A percentile compares a stretch with the other conserved stretches of the same genome.
Conservation (phyloP, 371 early-diverging fungal species). For the Lichtheimia ramosa region DNA sequence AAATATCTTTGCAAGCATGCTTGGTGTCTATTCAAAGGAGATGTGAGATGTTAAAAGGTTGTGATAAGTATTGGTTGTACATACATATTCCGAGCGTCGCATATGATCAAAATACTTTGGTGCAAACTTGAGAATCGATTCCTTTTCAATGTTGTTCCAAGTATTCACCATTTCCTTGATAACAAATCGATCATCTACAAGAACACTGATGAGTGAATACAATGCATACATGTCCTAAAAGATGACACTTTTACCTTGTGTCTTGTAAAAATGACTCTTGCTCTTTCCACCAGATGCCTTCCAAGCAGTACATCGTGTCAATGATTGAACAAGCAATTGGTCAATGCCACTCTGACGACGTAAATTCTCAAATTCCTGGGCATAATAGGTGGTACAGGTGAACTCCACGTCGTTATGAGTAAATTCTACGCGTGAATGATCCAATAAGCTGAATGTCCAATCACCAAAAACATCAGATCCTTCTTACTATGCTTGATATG, state of each 20-base stretch:
- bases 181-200: conserved; percentile 79
- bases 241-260: conserved; percentile 45
- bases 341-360: conserved; percentile 80
- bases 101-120: conserved; percentile 91
- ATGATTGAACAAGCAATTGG: conserved; percentile 72
- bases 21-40: conserved; percentile 58
- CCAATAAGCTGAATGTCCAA: too few relatives aligned
- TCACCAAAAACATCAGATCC: too few relatives aligned
- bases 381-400: conserved; percentile 83
- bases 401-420: conserved; percentile 71
- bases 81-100: conserved; percentile 29
- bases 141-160: conserved; percentile 79
- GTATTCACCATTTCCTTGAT: conserved; percentile 84
- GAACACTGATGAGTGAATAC: neutral
- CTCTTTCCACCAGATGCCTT: conserved; percentile 84
- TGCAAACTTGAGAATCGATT: conserved; percentile 86
- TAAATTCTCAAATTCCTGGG: conserved; percentile 84
- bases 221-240: neutral
- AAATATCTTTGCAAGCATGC: conserved; percentile 89
- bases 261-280: conserved; percentile 61
- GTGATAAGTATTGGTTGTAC: too few relatives aligned
- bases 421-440: conserved; percentile 51
- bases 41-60: too few relatives aligned
- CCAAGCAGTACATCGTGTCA: conserved; percentile 81
- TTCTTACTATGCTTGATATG: conserved; percentile 31